These are phyloP conservation scores for Aspergillus carbonarius DNA, from an alignment of 2,329 filamentous ascomycete species.

Conservation along the genomic window DNA sequence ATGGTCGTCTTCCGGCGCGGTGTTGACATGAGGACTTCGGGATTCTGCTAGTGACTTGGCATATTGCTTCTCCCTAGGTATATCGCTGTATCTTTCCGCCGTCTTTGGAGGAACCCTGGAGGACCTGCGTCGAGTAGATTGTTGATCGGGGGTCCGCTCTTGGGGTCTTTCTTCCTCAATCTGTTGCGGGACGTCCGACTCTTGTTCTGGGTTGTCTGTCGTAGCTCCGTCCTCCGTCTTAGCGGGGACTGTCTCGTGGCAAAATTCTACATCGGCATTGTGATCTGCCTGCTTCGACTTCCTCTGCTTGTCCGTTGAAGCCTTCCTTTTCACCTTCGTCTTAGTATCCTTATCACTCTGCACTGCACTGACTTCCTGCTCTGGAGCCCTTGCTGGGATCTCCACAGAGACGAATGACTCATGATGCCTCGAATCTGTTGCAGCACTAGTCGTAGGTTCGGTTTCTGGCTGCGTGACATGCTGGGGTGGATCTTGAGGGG, in stretches of 20 bases:
- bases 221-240: neutral
- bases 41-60: slow-evolving; percentile 31
- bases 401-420: slow-evolving; percentile 33
- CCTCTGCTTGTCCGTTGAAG: slow-evolving; percentile 30
- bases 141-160: slow-evolving; percentile 16
- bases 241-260: neutral
- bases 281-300: slow-evolving; percentile 16
- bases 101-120: slow-evolving; percentile 37
- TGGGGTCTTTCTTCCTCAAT: slow-evolving; percentile 20
- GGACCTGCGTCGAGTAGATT: slow-evolving; percentile 21
- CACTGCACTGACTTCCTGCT: slow-evolving; percentile 32
- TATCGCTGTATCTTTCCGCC: slow-evolving; percentile 38
- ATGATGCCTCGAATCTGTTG: slow-evolving; percentile 18
- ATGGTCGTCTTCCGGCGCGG: slow-evolving; percentile 11
- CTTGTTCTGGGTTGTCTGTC: slow-evolving; percentile 15
- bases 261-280: neutral
- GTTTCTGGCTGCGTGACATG: slow-evolving; percentile 1
- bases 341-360: slow-evolving; percentile 22
- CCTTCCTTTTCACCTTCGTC: slow-evolving; percentile 29
- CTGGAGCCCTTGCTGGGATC: slow-evolving; percentile 29
- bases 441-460: slow-evolving; percentile 11
- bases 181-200: slow-evolving; percentile 21
- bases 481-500: neutral
- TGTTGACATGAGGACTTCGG: slow-evolving; percentile 18
- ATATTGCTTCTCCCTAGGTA: slow-evolving; percentile 37